Evolutionary conservation across 768 basidiomycete genomes (phyloP).

Genomic region (Pholiota conissans): DNA sequence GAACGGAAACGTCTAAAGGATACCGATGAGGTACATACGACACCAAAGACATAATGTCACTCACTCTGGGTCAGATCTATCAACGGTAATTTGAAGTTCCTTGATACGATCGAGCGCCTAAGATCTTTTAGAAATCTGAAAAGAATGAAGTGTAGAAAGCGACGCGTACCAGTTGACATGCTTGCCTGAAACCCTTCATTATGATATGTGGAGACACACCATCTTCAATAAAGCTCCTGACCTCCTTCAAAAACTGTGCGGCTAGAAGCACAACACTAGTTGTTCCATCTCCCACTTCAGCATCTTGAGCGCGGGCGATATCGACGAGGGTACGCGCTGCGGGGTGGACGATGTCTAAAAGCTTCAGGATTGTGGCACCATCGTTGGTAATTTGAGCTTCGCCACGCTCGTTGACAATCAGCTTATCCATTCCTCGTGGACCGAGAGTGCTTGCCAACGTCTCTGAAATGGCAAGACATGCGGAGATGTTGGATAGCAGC

Average conservation of each 20-base stretch:
- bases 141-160: conserved; percentile 5
- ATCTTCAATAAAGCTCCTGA: conserved; percentile 90
- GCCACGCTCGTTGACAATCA: conserved; percentile 91
- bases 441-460: conserved; percentile 95
- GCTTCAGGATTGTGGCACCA: conserved; percentile 96
- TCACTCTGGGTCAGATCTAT: conserved; percentile 88
- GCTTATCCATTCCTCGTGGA: conserved; percentile 98
- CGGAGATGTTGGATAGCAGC: conserved; percentile 92
- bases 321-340: conserved; percentile 98
- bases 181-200: conserved; percentile 93
- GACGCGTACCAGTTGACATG: conserved; percentile 74
- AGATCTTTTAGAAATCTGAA: conserved; percentile 4
- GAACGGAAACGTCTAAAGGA: conserved; percentile 81
- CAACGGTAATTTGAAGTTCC: conserved; percentile 85
- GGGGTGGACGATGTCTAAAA: conserved; percentile 97
- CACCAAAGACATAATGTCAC: conserved; percentile 24
- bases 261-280: conserved; percentile 95
- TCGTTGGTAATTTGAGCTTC: conserved; percentile 99
- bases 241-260: conserved; percentile 91
- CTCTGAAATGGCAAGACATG: conserved; percentile 91
- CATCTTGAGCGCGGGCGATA: conserved; percentile 97
- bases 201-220: conserved; percentile 97
- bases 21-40: conserved; percentile 16
- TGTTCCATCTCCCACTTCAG: conserved; percentile 97
- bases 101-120: conserved; percentile 87